phyloP scores from a whole-genome alignment of 2,329 filamentous ascomycete species.

The Neonectria punicea region DNA sequence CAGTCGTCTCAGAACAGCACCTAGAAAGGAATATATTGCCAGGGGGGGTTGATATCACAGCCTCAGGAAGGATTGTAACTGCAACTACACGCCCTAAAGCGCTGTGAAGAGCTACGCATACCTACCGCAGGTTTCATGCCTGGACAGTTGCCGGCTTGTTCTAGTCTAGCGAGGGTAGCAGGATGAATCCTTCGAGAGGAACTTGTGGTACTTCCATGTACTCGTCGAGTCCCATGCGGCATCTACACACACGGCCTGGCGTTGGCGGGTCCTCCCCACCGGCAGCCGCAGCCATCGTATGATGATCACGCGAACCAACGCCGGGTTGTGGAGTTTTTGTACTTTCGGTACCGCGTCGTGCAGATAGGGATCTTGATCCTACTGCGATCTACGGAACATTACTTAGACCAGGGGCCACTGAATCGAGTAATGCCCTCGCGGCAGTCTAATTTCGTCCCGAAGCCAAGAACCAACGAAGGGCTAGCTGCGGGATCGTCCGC shows the following conservation, averaged over 20 bases:
- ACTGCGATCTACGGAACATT: not conserved
- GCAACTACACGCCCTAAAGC: not conserved
- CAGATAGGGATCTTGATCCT: not conserved
- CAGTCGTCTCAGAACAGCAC: not conserved
- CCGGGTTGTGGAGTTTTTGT: not conserved
- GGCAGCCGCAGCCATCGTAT: not conserved
- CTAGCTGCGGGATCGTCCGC: not conserved
- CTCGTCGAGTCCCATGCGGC: not conserved
- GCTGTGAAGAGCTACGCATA: not conserved
- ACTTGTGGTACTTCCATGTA: not conserved
- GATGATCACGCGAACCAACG: not conserved
- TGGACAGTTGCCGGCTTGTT: not conserved
- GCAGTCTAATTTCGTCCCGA: not conserved
- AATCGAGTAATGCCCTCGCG: not conserved
- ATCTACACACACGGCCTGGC: not conserved
- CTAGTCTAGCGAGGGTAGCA: not conserved
- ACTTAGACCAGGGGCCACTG: too few relatives aligned
- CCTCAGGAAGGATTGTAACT: not conserved
- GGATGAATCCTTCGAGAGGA: not conserved
- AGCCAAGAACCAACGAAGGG: not conserved
- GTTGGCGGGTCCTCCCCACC: not conserved
- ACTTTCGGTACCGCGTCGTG: not conserved
- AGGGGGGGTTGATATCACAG: not conserved
- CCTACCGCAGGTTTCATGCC: not conserved
- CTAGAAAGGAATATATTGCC: not conserved